Evolutionary conservation across 345 rosid genomes (phyloP), one percentile per base, ranked within the genome.

Genomic region (Gossypium turneri): DNA sequence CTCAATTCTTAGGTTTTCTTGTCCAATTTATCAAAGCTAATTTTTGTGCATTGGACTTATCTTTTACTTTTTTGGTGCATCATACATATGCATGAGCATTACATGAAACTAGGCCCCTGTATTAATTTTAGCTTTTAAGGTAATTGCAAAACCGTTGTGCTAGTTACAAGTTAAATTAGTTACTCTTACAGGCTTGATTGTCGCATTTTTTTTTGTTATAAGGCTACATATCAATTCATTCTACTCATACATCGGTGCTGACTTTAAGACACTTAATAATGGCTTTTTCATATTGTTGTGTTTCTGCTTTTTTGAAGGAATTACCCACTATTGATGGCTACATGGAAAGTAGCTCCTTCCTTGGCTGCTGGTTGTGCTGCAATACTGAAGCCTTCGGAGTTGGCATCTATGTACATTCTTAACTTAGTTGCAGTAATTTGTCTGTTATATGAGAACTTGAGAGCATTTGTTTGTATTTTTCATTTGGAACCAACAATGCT

Each of bases 291-390:
- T 59, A 10, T 69, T 50, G 20, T 56, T 73, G 11, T 7, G 74
- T 76, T 20, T 59, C 59, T 24, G 60, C 74, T 81, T 13, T 78
- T 51, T 70, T 88, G 86, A 87, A 92, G 98, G 99, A 95, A 95
- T 80, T 93, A 96, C 77, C 99, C 98, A 0, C 78, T 96, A 17
- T 82, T 93, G 87, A 87, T 96, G 97, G 97, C 98, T 62, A 78
- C 87, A 67, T 93, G 99, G 98, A 96, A 96, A 82, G 97, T 93
- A 25, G 99, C 99, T 82, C 98, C 99, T 76, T 91, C 99, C 50
- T 79, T 96, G 84, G 99, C 99, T 74, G 99, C 99, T 22, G 99
- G 99, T 62, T 93, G 98, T 79, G 76, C 97, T 7, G 97, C 98
- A 22, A 85, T 93, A 85, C 81, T 96, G 78, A 93, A 93, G 81